A percentile compares a stretch with the other conserved stretches of the same genome.
Conservation (phyloP, 164 flowering plant genomes). For the Aristolochia fimbriata region DNA sequence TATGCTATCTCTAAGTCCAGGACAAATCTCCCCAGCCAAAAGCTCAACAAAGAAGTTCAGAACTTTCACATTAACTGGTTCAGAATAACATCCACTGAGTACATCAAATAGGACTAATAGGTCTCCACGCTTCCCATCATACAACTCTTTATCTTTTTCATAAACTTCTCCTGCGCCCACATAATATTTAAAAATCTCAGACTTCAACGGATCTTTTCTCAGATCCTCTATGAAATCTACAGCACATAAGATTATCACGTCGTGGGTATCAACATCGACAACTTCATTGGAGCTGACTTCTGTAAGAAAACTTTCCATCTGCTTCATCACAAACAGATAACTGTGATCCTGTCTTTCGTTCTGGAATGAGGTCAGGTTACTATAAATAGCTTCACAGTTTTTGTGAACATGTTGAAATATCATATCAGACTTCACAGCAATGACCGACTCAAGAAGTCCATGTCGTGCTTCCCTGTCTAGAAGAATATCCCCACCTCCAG, state of each 20-base stretch:
- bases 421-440: constrained; percentile 58
- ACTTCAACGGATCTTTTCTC: constrained; percentile 47
- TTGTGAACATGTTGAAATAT: constrained; percentile 50
- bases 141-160: constrained; percentile 32
- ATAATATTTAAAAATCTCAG: constrained; percentile 41
- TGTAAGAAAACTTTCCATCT: constrained; percentile 45
- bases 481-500: constrained; percentile 12
- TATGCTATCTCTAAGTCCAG: constrained; percentile 41
- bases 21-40: constrained; percentile 48
- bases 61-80: constrained; percentile 62
- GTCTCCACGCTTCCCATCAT: constrained; percentile 49
- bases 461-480: constrained; percentile 32
- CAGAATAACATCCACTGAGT: constrained; percentile 54
- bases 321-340: constrained; percentile 46
- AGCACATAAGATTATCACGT: constrained; percentile 37
- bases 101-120: constrained; percentile 65
- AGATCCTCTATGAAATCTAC: constrained; percentile 49
- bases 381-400: constrained; percentile 51
- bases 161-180: constrained; percentile 34
- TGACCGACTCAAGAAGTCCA: constrained; percentile 56
- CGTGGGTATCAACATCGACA: constrained; percentile 34
- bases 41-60: constrained; percentile 67
- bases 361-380: constrained; percentile 26
- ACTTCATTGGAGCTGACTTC: constrained; percentile 29
- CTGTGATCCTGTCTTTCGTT: constrained; percentile 33